Evolutionary conservation across 2,329 filamentous ascomycete species (phyloP).

Genomic region (Cadophora luteo-olivacea): DNA sequence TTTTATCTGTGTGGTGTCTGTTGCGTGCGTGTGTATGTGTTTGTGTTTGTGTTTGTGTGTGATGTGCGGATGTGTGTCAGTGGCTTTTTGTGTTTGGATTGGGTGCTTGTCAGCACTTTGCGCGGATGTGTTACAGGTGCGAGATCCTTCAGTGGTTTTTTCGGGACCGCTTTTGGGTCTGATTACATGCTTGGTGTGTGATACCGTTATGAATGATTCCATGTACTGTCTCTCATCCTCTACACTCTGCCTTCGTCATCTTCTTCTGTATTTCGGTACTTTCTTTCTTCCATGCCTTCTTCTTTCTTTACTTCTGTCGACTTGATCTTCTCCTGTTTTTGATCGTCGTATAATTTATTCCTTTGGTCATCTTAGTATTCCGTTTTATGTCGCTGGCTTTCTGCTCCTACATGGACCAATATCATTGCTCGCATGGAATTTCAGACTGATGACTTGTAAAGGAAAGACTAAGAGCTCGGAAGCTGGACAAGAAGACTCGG

Average conservation of each 20-base stretch:
- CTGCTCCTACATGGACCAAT: neutral
- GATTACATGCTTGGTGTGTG: neutral
- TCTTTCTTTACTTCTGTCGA: no score
- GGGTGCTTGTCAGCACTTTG: neutral
- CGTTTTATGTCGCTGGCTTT: neutral
- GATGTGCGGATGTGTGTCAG: neutral
- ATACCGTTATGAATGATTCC: neutral
- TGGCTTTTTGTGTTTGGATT: no score
- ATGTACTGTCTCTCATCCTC: neutral
- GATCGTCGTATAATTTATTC: neutral
- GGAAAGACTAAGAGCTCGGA: neutral
- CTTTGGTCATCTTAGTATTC: neutral
- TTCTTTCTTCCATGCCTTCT: neutral
- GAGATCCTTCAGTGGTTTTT: neutral
- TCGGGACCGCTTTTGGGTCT: neutral
- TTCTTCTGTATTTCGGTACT: neutral
- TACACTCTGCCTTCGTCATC: neutral
- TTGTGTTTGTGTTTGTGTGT: neutral
- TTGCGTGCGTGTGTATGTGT: neutral
- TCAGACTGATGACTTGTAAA: neutral
- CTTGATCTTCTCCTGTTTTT: neutral
- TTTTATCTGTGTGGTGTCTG: neutral
- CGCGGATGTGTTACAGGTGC: neutral
- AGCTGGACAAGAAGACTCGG: slow-evolving; percentile 18
- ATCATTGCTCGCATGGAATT: no score